Evolutionary conservation across 2,329 filamentous ascomycete species (phyloP).

Genomic region (Aspergillus sp.): DNA sequence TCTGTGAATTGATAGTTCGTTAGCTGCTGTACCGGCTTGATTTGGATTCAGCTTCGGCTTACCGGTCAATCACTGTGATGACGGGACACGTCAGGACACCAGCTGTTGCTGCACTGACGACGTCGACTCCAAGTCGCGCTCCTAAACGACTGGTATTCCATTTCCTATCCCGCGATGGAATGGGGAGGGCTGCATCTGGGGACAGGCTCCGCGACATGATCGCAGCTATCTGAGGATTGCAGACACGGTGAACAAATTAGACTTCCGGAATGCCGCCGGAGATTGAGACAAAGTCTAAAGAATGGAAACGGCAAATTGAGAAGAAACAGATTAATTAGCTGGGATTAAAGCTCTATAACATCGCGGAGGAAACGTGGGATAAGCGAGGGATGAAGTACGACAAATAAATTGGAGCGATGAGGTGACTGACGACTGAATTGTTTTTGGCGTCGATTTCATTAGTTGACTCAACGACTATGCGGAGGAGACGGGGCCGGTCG

Average conservation of each 20-base stretch:
- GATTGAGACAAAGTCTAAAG: neutral
- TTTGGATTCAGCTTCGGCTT: neutral
- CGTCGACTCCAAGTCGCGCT: conserved; percentile 66
- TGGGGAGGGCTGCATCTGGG: conserved; percentile 24
- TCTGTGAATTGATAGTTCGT: conserved; percentile 23
- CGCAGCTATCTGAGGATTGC: conserved; percentile 2
- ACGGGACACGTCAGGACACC: conserved; percentile 77
- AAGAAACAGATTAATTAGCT: neutral
- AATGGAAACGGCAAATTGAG: neutral
- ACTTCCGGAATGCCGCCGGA: neutral
- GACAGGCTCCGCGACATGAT: conserved; percentile 32
- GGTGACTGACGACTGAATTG: neutral
- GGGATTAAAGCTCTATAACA: neutral
- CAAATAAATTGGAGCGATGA: neutral
- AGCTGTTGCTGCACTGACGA: conserved; percentile 67
- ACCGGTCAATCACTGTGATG: conserved; percentile 87
- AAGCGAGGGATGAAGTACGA: neutral
- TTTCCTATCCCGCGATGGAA: conserved; percentile 22
- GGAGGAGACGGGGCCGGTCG: conserved; percentile 8
- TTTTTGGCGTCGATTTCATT: conserved; percentile 8
- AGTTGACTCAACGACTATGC: neutral
- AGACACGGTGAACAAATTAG: neutral
- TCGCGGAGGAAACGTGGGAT: neutral
- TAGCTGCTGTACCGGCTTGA: neutral
- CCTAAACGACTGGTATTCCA: conserved; percentile 79